A percentile compares a stretch with the other conserved stretches of the same genome.
phyloP scores from a whole-genome alignment of 2,329 filamentous ascomycete genomes.

The Calonectria pteridis region DNA sequence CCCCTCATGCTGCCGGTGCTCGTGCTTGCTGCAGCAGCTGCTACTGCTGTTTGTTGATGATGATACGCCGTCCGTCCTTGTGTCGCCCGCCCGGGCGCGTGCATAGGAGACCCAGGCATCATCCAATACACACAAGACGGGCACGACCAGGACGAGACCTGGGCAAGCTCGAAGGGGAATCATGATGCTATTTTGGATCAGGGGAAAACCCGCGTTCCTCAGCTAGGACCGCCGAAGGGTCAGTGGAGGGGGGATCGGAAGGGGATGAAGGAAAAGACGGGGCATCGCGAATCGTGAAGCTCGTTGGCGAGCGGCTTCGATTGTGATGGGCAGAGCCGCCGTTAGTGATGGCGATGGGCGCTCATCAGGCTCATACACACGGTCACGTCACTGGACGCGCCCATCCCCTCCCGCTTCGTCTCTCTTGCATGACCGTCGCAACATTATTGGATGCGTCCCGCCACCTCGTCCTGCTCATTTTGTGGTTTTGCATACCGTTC shows the following conservation, averaged over 20 bases:
- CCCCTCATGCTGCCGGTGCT: neutral
- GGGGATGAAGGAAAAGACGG: neutral
- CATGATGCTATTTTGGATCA: conserved; percentile 18
- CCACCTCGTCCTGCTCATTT: neutral
- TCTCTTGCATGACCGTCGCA: neutral
- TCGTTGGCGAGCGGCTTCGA: neutral
- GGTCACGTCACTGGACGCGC: conserved; percentile 25
- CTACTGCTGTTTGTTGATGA: neutral
- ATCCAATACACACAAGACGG: neutral
- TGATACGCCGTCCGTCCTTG: neutral
- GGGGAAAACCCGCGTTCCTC: neutral
- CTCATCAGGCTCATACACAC: conserved; percentile 10
- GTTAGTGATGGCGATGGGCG: conserved; percentile 8
- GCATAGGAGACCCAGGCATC: neutral
- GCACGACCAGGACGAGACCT: neutral
- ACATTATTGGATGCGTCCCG: neutral
- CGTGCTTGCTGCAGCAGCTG: neutral
- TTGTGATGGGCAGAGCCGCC: conserved; percentile 13
- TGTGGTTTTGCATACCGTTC: conserved; percentile 1
- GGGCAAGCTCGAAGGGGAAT: neutral
- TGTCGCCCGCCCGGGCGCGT: neutral
- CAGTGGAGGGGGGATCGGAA: neutral
- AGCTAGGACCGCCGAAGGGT: neutral
- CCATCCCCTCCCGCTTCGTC: neutral
- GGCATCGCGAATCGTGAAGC: neutral